These are phyloP conservation scores for Xylaria sp. DNA, from an alignment of 2,329 filamentous ascomycete genomes.

Conservation along the genomic window DNA sequence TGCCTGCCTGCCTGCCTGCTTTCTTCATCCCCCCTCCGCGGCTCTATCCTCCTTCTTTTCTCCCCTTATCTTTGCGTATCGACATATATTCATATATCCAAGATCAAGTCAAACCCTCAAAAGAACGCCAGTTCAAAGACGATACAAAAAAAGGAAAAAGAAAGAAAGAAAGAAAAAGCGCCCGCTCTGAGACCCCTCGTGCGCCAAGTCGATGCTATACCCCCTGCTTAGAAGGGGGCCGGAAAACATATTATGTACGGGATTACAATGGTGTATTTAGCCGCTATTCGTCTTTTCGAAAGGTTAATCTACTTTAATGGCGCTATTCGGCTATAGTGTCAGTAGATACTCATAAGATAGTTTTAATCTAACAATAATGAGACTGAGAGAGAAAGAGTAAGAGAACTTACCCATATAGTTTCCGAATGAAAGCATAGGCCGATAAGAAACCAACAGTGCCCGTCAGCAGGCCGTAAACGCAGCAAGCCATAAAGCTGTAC, in stretches of 20 bases:
- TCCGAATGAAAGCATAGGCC: slow-evolving; percentile 83
- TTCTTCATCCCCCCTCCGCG: neutral
- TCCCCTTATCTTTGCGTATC: slow-evolving; percentile 3
- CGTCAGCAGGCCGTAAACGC: slow-evolving; percentile 81
- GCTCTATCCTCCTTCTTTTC: neutral
- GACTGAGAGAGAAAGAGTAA: neutral
- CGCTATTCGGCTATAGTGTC: slow-evolving; percentile 50
- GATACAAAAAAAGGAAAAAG: too few species aligned
- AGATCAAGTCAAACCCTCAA: neutral
- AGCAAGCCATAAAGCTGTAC: slow-evolving; percentile 84
- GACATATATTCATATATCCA: slow-evolving; percentile 22
- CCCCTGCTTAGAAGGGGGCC: slow-evolving; percentile 7
- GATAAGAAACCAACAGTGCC: slow-evolving; percentile 88
- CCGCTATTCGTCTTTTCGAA: slow-evolving; percentile 13
- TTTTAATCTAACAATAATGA: neutral
- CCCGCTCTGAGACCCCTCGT: slow-evolving; percentile 19
- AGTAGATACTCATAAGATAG: slow-evolving; percentile 19
- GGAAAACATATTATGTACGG: slow-evolving; percentile 34
- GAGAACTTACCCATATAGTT: slow-evolving; percentile 77
- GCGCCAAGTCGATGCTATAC: slow-evolving; percentile 32
- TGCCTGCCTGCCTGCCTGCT: neutral
- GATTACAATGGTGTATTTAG: slow-evolving; percentile 38
- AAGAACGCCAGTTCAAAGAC: slow-evolving; percentile 23
- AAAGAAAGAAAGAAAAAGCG: neutral
- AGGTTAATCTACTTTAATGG: slow-evolving; percentile 62